phyloP scores from a whole-genome alignment of 192 early-diverging fungal genomes.

The Radiomyces spectabilis region DNA sequence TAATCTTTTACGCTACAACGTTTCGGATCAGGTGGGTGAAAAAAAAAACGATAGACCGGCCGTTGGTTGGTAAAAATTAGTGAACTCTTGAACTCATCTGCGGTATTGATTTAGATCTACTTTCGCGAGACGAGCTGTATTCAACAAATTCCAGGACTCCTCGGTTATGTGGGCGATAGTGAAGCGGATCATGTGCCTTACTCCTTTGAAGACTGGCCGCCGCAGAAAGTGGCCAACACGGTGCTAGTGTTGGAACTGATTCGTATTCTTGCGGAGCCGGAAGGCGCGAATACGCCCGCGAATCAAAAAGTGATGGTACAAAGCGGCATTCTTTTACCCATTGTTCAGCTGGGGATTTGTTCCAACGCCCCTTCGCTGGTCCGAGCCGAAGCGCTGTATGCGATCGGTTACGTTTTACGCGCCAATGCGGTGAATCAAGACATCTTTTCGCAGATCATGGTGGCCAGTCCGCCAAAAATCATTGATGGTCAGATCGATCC shows the following conservation, averaged over 20 bases:
- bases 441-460: constrained; percentile 61
- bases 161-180: constrained; percentile 42
- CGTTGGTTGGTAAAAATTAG: neutral
- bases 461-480: constrained; percentile 43
- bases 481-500: constrained; percentile 17
- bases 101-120: constrained; percentile 61
- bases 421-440: constrained; percentile 72
- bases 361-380: constrained; percentile 73
- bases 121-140: constrained; percentile 96
- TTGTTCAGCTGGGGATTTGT: constrained; percentile 74
- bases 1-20: constrained; percentile 91
- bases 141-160: constrained; percentile 75
- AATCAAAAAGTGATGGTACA: constrained; percentile 93
- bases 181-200: constrained; percentile 30
- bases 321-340: constrained; percentile 66
- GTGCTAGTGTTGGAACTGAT: constrained; percentile 85
- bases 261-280: constrained; percentile 81
- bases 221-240: constrained; percentile 84
- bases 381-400: constrained; percentile 74
- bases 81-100: neutral
- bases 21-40: constrained; percentile 83
- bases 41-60: neutral
- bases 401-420: constrained; percentile 79
- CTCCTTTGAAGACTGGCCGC: constrained; percentile 57
- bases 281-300: constrained; percentile 74